Conservation (phyloP, 2,329 filamentous ascomycete genomes). For the Aspergillus pseudoglaucus region DNA sequence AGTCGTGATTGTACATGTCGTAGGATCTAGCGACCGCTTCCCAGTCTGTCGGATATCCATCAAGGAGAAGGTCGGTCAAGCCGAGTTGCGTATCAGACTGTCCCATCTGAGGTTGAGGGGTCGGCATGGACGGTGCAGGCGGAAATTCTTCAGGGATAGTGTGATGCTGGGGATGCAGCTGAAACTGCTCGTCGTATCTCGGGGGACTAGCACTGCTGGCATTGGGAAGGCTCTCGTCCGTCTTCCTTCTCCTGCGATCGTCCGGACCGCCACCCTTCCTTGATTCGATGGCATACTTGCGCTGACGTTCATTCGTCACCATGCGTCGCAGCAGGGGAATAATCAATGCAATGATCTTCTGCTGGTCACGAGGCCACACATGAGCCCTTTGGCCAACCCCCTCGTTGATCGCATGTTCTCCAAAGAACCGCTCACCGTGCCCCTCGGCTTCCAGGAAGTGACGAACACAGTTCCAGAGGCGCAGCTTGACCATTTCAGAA, state of each 20-base stretch:
- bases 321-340: constrained; percentile 52
- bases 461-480: constrained; percentile 51
- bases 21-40: constrained; percentile 30
- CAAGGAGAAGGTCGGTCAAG: constrained; percentile 30
- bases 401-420: constrained; percentile 40
- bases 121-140: constrained; percentile 10
- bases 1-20: constrained; percentile 33
- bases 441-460: constrained; percentile 48
- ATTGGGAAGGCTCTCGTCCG: constrained; percentile 26
- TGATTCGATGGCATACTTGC: constrained; percentile 52
- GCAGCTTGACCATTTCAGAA: constrained; percentile 51
- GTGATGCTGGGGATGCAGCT: constrained; percentile 23
- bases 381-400: constrained; percentile 35
- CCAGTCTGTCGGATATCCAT: constrained; percentile 36
- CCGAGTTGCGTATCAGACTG: constrained; percentile 20
- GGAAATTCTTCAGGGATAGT: constrained; percentile 16
- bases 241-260: constrained; percentile 32
- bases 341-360: constrained; percentile 52
- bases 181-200: constrained; percentile 25
- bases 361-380: constrained; percentile 50
- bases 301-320: constrained; percentile 55
- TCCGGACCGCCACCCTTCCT: constrained; percentile 42
- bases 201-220: constrained; percentile 16
- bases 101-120: constrained; percentile 20
- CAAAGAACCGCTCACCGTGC: constrained; percentile 48